These are phyloP conservation scores for Solanum tarapatanum DNA, from an alignment of 257 asterid genomes.

Conservation along the genomic window DNA sequence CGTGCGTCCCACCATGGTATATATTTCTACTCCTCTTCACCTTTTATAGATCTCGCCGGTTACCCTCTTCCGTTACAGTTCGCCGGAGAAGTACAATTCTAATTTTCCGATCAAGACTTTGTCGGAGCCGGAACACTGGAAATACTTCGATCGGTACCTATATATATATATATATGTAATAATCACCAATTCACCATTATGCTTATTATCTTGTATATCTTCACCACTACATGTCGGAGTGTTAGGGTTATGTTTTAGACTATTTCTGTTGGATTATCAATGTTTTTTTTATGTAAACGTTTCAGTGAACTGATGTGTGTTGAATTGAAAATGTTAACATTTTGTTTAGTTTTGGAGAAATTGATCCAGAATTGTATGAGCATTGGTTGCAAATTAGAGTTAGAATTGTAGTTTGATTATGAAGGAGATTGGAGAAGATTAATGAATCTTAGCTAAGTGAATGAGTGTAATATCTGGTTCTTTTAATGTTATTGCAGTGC, in stretches of 20 bases:
- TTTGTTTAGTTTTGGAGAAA: not conserved
- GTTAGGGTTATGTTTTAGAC: not conserved
- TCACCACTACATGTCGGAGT: not conserved
- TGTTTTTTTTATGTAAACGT: not conserved
- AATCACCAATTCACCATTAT: not conserved
- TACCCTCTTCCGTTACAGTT: not conserved
- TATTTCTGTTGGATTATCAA: not conserved
- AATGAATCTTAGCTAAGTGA: not conserved
- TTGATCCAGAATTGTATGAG: not conserved
- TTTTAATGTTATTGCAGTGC: not conserved
- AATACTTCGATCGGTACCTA: not conserved
- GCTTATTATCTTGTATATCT: not conserved
- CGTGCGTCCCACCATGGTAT: not conserved
- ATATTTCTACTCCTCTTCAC: not conserved
- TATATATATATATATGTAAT: not conserved
- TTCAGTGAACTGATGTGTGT: not conserved
- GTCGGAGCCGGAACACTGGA: not conserved
- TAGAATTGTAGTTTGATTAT: not conserved
- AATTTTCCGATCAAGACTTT: not conserved
- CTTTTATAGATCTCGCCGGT: slow-evolving; percentile 4
- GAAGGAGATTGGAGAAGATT: not conserved
- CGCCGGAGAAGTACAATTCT: not conserved
- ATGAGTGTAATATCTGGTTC: not conserved
- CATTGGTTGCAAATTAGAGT: not conserved
- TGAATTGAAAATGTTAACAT: not conserved